A percentile compares a stretch with the other conserved stretches of the same genome.
phyloP scores from a whole-genome alignment of 2,329 filamentous ascomycete genomes.

The Phyllosticta citribraziliensis region DNA sequence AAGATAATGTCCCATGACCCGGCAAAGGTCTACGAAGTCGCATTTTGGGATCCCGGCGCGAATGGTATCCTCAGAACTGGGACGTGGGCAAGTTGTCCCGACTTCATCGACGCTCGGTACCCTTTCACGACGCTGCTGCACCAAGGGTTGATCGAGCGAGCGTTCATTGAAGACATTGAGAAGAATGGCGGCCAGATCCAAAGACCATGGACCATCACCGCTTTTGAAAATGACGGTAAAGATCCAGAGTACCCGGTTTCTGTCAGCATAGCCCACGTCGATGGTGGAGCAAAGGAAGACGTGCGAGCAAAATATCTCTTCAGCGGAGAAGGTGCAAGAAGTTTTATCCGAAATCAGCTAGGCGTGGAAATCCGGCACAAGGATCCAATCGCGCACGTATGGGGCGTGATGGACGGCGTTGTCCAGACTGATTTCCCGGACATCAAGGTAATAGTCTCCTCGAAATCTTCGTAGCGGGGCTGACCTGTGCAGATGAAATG shows the following conservation, averaged over 20 bases:
- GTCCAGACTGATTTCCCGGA: constrained; percentile 54
- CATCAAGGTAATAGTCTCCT: constrained; percentile 41
- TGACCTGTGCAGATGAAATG: constrained; percentile 48
- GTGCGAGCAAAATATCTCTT: constrained; percentile 54
- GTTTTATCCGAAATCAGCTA: constrained; percentile 52
- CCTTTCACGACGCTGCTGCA: constrained; percentile 54
- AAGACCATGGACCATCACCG: constrained; percentile 52
- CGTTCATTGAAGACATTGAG: constrained; percentile 52
- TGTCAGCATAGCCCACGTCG: constrained; percentile 66
- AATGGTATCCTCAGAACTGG: constrained; percentile 51
- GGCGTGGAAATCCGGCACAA: constrained; percentile 57
- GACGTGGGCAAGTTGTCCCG: constrained; percentile 79
- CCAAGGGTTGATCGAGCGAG: constrained; percentile 52
- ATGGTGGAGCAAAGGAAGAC: constrained; percentile 60
- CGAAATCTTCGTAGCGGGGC: background rate
- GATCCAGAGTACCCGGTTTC: constrained; percentile 68
- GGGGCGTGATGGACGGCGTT: constrained; percentile 59
- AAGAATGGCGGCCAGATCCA: constrained; percentile 48
- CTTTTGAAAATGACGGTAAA: constrained; percentile 50
- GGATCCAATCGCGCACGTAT: constrained; percentile 54
- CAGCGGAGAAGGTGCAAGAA: constrained; percentile 52
- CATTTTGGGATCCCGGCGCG: constrained; percentile 52
- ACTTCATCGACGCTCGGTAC: constrained; percentile 60
- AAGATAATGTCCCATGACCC: constrained; percentile 81
- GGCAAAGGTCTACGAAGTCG: constrained; percentile 69